These are phyloP conservation scores for Stemphylium beticola DNA, from an alignment of 2,329 filamentous ascomycete species.

Conservation along the genomic window DNA sequence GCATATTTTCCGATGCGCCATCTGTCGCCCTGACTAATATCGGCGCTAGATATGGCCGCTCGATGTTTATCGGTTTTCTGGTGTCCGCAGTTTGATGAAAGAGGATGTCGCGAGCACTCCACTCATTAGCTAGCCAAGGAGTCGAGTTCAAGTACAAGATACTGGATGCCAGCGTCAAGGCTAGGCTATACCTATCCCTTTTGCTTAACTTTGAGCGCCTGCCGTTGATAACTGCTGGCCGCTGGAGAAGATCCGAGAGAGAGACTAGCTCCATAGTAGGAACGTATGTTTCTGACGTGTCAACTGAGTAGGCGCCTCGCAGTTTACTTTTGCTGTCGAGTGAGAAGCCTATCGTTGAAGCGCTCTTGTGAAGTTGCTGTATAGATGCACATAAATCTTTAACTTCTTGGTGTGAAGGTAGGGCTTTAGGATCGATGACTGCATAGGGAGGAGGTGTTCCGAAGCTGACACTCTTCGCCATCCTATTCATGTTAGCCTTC, in stretches of 20 bases:
- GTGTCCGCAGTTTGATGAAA: conserved; percentile 35
- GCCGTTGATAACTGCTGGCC: conserved; percentile 34
- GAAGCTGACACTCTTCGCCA: conserved; percentile 45
- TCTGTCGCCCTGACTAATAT: conserved; percentile 11
- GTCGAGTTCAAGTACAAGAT: conserved; percentile 47
- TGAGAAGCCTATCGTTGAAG: conserved; percentile 41
- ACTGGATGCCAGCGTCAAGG: conserved; percentile 46
- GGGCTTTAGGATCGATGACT: conserved; percentile 23
- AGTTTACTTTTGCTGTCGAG: conserved; percentile 41
- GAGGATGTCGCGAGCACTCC: conserved; percentile 42
- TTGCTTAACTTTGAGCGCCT: conserved; percentile 39
- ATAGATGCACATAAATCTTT: conserved; percentile 48
- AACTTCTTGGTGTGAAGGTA: conserved; percentile 34
- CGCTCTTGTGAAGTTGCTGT: conserved; percentile 29
- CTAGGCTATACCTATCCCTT: conserved; percentile 45
- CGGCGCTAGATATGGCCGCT: conserved; percentile 42
- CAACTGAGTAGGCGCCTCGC: conserved; percentile 37
- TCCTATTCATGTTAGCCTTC: conserved; percentile 21
- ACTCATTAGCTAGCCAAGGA: conserved; percentile 45
- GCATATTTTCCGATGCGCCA: conserved; percentile 7
- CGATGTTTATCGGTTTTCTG: conserved; percentile 34
- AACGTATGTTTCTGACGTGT: conserved; percentile 16
- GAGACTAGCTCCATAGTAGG: conserved; percentile 32
- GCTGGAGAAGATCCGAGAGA: conserved; percentile 39
- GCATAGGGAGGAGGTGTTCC: conserved; percentile 43